Percentiles rank a stretch among this genome's conserved stretches.
phyloP scores from a whole-genome alignment of 2,329 filamentous ascomycete genomes.

The Epichloe aotearoae region DNA sequence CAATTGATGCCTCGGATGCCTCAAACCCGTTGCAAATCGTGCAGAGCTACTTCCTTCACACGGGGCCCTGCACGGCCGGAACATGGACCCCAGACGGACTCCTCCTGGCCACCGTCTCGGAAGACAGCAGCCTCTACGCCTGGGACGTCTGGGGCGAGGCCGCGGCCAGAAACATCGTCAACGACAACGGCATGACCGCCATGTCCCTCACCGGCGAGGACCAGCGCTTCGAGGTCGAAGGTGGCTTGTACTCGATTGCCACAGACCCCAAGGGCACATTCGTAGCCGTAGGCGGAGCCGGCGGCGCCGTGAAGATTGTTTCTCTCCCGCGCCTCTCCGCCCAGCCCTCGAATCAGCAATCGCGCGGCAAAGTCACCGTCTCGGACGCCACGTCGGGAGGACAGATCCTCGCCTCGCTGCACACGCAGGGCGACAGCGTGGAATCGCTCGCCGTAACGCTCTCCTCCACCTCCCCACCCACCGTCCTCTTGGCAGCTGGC shows the following conservation, averaged over 20 bases:
- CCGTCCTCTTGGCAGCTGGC: slow-evolving; percentile 47
- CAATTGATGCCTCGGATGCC: slow-evolving; percentile 54
- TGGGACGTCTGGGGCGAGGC: slow-evolving; percentile 84
- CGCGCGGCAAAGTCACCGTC: slow-evolving; percentile 16
- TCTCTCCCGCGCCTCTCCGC: slow-evolving; percentile 55
- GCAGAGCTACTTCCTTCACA: slow-evolving; percentile 88
- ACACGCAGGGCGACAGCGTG: slow-evolving; percentile 62
- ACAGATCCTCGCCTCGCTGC: slow-evolving; percentile 66
- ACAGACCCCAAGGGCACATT: slow-evolving; percentile 69
- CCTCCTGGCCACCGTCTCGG: slow-evolving; percentile 74
- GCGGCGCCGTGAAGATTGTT: slow-evolving; percentile 73
- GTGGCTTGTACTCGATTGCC: slow-evolving; percentile 79
- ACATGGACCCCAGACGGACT: slow-evolving; percentile 82
- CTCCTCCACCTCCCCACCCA: slow-evolving; percentile 28
- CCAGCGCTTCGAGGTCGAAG: slow-evolving; percentile 83
- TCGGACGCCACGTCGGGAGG: slow-evolving; percentile 30
- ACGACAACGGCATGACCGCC: slow-evolving; percentile 48
- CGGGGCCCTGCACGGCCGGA: slow-evolving; percentile 72
- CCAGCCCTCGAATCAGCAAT: slow-evolving; percentile 7
- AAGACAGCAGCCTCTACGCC: slow-evolving; percentile 80
- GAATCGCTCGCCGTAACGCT: slow-evolving; percentile 57
- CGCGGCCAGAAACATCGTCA: slow-evolving; percentile 39
- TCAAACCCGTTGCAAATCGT: slow-evolving; percentile 60
- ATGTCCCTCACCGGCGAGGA: slow-evolving; percentile 68
- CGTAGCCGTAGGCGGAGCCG: slow-evolving; percentile 76